These are phyloP conservation scores for Protoeuglena noctilucae DNA, from an alignment of 139 green algal genomes.

Conservation along the genomic window DNA sequence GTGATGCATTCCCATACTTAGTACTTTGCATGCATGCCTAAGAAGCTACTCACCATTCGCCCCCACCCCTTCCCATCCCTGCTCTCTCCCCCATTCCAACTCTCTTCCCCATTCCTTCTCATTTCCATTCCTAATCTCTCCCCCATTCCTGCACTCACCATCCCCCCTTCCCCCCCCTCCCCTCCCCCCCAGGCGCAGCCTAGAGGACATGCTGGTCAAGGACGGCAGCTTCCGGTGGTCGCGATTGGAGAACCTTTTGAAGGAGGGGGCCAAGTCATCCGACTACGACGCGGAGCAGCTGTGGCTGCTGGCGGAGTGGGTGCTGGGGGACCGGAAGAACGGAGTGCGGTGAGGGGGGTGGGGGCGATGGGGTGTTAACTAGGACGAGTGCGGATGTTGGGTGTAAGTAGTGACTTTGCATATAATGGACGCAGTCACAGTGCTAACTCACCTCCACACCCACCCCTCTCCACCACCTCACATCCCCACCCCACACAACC, in stretches of 20 bases:
- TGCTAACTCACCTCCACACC: background rate
- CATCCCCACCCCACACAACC: background rate
- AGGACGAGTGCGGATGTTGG: conserved; percentile 1
- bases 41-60: background rate
- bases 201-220: conserved; percentile 69
- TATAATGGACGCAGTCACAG: background rate
- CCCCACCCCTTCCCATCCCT: background rate
- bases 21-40: background rate
- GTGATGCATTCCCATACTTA: conserved; percentile 6
- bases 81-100: too few relatives aligned
- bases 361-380: background rate
- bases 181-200: conserved; percentile 19
- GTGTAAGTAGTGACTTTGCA: background rate
- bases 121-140: too few relatives aligned
- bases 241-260: conserved; percentile 69
- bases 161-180: too few relatives aligned
- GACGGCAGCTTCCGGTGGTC: conserved; percentile 50
- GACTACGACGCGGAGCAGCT: conserved; percentile 65
- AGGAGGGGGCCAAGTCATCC: conserved; percentile 50
- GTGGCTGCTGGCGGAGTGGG: conserved; percentile 69
- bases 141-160: too few relatives aligned
- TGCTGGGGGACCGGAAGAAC: conserved; percentile 19
- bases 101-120: too few relatives aligned
- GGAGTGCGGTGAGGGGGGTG: background rate
- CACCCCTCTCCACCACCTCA: background rate